Conservation (phyloP, 768 basidiomycete species). For the Lyophyllum atratum region DNA sequence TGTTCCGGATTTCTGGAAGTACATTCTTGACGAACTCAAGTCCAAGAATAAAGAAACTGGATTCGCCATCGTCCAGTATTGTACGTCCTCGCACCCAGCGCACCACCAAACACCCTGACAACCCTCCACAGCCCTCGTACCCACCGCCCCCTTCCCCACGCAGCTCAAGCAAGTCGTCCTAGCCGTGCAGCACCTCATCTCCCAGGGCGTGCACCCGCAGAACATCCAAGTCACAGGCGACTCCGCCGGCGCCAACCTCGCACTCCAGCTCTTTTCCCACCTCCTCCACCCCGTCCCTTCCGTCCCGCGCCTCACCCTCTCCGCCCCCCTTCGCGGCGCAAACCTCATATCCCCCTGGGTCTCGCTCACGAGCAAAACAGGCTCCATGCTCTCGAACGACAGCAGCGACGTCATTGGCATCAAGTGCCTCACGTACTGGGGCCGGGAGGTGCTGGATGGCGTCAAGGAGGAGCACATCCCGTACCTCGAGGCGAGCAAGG, state of each 20-base stretch:
- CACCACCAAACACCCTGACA: neutral
- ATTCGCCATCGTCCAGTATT: conserved; percentile 26
- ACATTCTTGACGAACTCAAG: conserved; percentile 17
- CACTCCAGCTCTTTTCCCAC: conserved; percentile 28
- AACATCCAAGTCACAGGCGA: conserved; percentile 33
- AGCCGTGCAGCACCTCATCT: conserved; percentile 29
- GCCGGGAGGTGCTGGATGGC: conserved; percentile 14
- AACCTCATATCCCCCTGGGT: conserved; percentile 36
- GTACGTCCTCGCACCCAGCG: conserved; percentile 6
- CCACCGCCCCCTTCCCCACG: conserved; percentile 28
- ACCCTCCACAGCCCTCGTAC: conserved; percentile 25
- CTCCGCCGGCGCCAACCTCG: conserved; percentile 35
- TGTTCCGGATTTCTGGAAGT: conserved; percentile 24
- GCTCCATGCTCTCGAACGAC: conserved; percentile 14
- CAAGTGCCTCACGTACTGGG: conserved; percentile 15
- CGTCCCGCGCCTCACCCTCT: conserved; percentile 17
- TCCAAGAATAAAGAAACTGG: conserved; percentile 17
- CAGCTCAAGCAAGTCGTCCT: conserved; percentile 26
- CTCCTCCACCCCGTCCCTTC: conserved; percentile 28
- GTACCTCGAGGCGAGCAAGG: conserved; percentile 32
- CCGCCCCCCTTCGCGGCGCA: conserved; percentile 21
- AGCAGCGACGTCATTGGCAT: conserved; percentile 20
- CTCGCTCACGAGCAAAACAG: conserved; percentile 15
- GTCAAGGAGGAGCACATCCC: conserved; percentile 22
- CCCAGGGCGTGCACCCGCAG: conserved; percentile 24